These are phyloP conservation scores for Lipomyces yamadae DNA, from an alignment of 805 yeast genomes.

Conservation along the genomic window DNA sequence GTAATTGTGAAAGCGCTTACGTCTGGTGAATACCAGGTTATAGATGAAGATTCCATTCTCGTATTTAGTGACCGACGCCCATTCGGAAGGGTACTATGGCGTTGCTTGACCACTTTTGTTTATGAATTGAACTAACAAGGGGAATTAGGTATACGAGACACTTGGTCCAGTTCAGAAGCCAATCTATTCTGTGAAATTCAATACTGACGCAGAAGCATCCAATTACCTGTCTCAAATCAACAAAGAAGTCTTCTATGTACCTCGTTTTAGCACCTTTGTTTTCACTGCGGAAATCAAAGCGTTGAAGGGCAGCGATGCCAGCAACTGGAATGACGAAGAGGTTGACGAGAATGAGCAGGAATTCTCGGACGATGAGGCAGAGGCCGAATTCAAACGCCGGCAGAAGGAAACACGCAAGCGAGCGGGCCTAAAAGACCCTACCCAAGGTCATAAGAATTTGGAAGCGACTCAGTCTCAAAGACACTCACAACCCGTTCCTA, in stretches of 20 bases:
- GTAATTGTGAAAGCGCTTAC: constrained; percentile 70
- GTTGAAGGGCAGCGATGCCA: constrained; percentile 89
- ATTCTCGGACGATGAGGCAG: constrained; percentile 83
- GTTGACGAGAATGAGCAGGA: constrained; percentile 77
- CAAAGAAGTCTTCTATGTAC: constrained; percentile 71
- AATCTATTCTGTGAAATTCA: constrained; percentile 73
- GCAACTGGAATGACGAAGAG: constrained; percentile 94
- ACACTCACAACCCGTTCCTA: neutral
- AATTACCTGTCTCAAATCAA: constrained; percentile 53
- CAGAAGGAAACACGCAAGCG: constrained; percentile 65
- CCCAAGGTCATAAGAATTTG: neutral
- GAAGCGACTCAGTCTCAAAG: neutral
- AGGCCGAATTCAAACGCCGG: constrained; percentile 66
- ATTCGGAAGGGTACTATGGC: constrained; percentile 68
- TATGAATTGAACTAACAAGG: neutral
- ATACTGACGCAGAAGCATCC: constrained; percentile 54
- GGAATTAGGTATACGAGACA: constrained; percentile 56
- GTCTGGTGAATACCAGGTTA: constrained; percentile 83
- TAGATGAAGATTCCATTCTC: constrained; percentile 74
- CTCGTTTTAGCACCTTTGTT: constrained; percentile 76
- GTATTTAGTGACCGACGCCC: constrained; percentile 73
- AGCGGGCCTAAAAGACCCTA: constrained; percentile 42
- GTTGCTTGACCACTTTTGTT: neutral
- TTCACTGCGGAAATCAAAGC: constrained; percentile 73
- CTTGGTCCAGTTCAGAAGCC: constrained; percentile 89